These are phyloP conservation scores for Nepenthes gracilis DNA, from an alignment of 148 eudicot genomes.

Conservation along the genomic window DNA sequence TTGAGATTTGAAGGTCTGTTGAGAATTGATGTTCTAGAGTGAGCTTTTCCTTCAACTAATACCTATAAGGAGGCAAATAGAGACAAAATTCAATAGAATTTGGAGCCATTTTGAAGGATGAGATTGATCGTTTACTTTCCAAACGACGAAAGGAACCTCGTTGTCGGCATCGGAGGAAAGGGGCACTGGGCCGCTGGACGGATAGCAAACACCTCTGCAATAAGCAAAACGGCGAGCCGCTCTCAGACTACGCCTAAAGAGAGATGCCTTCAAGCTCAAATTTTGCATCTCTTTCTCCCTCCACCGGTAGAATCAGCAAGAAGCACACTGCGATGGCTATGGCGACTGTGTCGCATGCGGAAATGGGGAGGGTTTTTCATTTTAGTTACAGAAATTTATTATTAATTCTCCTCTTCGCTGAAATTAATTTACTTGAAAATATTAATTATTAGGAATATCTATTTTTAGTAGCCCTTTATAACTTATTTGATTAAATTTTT, in stretches of 20 bases:
- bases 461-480: no score
- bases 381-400: no score
- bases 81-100: background rate
- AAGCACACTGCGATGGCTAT: no score
- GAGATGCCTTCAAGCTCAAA: constrained; percentile 12
- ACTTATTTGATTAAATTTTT: no score
- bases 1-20: constrained; percentile 59
- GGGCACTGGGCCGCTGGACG: no score
- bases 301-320: no score
- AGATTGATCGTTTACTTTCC: no score
- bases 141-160: constrained; percentile 9
- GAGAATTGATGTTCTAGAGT: constrained; percentile 61
- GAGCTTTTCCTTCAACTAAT: constrained; percentile 50
- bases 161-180: constrained; percentile 9
- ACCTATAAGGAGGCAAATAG: constrained; percentile 20
- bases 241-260: constrained; percentile 12
- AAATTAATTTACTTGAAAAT: no score
- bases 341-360: no score
- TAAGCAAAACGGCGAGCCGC: constrained; percentile 7
- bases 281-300: constrained; percentile 16
- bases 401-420: no score
- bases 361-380: no score
- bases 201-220: background rate
- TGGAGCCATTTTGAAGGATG: background rate
- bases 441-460: no score